Conservation (phyloP, 768 basidiomycete genomes). For the Trametes cingulata region DNA sequence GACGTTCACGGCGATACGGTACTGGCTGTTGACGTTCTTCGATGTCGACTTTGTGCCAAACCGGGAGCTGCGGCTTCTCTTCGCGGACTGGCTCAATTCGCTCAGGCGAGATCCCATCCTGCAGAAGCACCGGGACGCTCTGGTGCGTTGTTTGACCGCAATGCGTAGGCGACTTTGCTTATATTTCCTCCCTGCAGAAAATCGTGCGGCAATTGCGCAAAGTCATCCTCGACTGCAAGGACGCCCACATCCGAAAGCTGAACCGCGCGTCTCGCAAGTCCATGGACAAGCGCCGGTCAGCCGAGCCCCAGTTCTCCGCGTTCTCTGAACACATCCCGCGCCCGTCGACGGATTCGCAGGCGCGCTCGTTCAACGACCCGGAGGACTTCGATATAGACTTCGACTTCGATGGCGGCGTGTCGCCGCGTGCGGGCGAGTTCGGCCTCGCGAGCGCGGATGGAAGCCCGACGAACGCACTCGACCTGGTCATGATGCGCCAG, state of each 20-base stretch:
- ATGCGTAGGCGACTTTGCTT: background rate
- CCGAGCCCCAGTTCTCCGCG: constrained; percentile 26
- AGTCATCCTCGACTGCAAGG: constrained; percentile 80
- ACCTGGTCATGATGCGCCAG: constrained; percentile 65
- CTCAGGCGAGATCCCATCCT: constrained; percentile 70
- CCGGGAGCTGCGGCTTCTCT: constrained; percentile 67
- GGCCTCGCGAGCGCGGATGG: constrained; percentile 13
- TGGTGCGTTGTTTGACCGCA: constrained; percentile 49
- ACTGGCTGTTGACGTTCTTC: constrained; percentile 92
- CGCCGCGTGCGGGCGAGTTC: constrained; percentile 17
- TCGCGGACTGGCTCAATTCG: constrained; percentile 83
- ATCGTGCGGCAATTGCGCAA: constrained; percentile 83
- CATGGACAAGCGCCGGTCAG: constrained; percentile 13
- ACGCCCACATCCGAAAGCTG: constrained; percentile 45
- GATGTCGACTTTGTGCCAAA: constrained; percentile 84
- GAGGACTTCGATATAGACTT: constrained; percentile 74
- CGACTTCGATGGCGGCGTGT: constrained; percentile 52
- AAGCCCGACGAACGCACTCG: constrained; percentile 43
- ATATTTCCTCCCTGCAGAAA: constrained; percentile 44
- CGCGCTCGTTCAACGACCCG: constrained; percentile 41
- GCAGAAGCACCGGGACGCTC: constrained; percentile 63
- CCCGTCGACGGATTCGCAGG: constrained; percentile 18
- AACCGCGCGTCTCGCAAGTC: constrained; percentile 35
- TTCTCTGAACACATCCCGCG: constrained; percentile 12
- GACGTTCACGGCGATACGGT: constrained; percentile 87